phyloP scores from a whole-genome alignment of 2,329 filamentous ascomycete genomes.

The Reticulascus tulasneorum region DNA sequence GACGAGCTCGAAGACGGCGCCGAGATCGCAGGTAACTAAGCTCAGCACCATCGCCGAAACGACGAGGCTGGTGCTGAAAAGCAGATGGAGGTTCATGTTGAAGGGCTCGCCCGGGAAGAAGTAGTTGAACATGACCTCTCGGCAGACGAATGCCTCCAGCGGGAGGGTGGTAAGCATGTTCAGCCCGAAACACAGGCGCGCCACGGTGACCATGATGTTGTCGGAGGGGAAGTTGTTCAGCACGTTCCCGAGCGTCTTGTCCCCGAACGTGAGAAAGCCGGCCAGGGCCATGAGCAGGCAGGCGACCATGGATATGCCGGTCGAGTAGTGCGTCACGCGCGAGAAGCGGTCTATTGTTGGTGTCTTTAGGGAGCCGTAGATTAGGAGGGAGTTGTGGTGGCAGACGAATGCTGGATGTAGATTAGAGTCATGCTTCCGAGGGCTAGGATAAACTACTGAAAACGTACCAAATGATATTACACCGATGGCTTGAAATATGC shows the following conservation, averaged over 20 bases:
- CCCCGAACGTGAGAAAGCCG: constrained; percentile 90
- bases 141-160: constrained; percentile 94
- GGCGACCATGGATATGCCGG: constrained; percentile 82
- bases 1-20: constrained; percentile 91
- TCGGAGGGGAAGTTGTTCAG: constrained; percentile 94
- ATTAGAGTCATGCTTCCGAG: constrained; percentile 24
- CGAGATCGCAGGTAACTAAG: constrained; percentile 87
- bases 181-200: constrained; percentile 89
- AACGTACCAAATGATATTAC: constrained; percentile 89
- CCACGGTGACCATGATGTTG: constrained; percentile 91
- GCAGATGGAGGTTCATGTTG: constrained; percentile 77
- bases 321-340: constrained; percentile 90
- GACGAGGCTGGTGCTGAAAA: constrained; percentile 83
- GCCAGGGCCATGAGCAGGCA: constrained; percentile 84
- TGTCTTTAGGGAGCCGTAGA: constrained; percentile 91
- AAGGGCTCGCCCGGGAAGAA: constrained; percentile 67
- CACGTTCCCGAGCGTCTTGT: constrained; percentile 88
- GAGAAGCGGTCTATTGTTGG: constrained; percentile 95
- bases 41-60: constrained; percentile 71
- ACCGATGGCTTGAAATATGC: constrained; percentile 92
- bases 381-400: constrained; percentile 94
- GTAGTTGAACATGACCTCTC: constrained; percentile 93
- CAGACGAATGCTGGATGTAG: constrained; percentile 56
- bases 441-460: not conserved
- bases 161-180: constrained; percentile 99